Evolutionary conservation across 208 protist genomes (phyloP), one percentile per base, ranked within the genome.

Genomic region (Acanthamoeba lenticulata): DNA sequence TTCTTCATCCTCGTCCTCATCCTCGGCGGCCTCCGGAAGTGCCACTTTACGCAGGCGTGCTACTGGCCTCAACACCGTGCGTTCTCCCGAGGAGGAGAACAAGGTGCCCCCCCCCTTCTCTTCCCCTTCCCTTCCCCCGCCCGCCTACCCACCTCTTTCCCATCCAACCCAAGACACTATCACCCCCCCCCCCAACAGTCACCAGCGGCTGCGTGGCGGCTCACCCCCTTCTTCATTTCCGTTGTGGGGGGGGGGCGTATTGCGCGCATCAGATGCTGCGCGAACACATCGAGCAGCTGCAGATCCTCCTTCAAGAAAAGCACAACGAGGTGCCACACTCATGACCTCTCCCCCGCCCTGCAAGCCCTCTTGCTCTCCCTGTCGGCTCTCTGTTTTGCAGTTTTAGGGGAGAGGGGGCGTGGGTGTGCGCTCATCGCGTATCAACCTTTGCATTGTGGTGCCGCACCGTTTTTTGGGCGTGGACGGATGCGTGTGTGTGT

Each of bases 241-340:
- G 15, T 60, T 11, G 52, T 60, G 52, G 52, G 21, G 21, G 52
- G 52, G 52, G 52, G 11, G 11, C 52, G 11, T 60, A 60, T 27
- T 21, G 15, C 21, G 9, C 27, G 62, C 11, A 29, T 72, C 62
- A 72, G 62, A 24, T 86, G 32, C 45, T 86, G n/a, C 13, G 77
- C 19, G 77, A 86, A 29, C 77, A 86, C 42, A 86, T 86, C n/a
- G 77, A 86, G n/a, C 77, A 86, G 29, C 77, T 86, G 7, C 77
- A 86, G 45, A 86, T 86, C 13, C 38, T 86, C 11, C 36, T 86
- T 7, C 77, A 86, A 7, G 77, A 86, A 47, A 86, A 86, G 77
- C 77, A 86, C n/a, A 86, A 86, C 42, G 77, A 86, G 45, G 77
- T 86, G n/a, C n/a, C n/a, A n/a, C n/a, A n/a, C n/a, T n/a, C n/a